Evolutionary conservation across 176 grass and related monocot species (phyloP).

Genomic region (Melocanna baccifera): DNA sequence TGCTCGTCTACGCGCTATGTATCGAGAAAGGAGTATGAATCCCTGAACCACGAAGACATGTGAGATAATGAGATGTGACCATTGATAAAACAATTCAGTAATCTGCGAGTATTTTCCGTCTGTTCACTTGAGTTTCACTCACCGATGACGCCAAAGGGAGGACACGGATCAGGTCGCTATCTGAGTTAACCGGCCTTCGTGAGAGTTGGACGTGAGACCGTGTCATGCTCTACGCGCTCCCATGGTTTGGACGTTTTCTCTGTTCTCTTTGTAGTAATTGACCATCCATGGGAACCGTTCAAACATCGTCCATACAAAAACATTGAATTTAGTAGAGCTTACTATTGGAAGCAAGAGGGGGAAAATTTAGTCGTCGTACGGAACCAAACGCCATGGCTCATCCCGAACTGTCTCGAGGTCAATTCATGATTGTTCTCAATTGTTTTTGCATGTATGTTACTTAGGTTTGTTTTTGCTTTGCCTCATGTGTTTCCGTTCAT

Average conservation of each 20-base stretch:
- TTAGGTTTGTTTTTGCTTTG: too few species aligned
- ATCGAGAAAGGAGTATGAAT: too few species aligned
- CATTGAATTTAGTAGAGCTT: neutral
- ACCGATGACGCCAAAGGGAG: neutral
- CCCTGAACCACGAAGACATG: too few species aligned
- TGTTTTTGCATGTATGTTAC: neutral
- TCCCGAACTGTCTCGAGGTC: neutral
- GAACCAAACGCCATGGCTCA: neutral
- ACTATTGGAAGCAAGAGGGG: neutral
- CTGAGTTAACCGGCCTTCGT: neutral
- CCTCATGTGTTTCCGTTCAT: neutral
- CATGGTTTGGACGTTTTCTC: neutral
- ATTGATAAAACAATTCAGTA: neutral
- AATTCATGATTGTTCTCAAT: neutral
- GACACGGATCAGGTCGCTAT: neutral
- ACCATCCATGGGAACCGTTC: neutral
- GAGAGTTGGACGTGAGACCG: neutral
- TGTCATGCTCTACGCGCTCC: neutral
- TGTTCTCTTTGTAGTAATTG: neutral
- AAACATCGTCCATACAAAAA: neutral
- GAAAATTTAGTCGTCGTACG: neutral
- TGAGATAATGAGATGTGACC: too few species aligned
- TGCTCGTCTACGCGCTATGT: too few species aligned
- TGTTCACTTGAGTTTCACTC: neutral
- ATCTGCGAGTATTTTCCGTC: neutral